Evolutionary conservation across 495 filamentous ascomycete species (phyloP).

Genomic region (Talaromyces ruber): DNA sequence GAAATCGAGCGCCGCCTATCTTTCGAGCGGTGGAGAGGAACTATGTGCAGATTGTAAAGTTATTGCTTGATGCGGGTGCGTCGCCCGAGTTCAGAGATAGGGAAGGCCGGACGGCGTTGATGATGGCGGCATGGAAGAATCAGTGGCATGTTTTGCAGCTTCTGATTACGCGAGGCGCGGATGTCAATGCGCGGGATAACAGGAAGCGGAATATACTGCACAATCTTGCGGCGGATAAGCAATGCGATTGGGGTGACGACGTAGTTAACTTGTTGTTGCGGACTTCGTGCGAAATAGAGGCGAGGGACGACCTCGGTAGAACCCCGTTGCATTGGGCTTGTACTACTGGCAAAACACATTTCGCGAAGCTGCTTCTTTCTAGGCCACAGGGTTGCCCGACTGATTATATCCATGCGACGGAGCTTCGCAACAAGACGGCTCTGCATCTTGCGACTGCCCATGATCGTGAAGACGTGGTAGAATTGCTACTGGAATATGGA

Average conservation of each 20-base stretch:
- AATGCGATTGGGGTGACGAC: slow-evolving; percentile 42
- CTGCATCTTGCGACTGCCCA: slow-evolving; percentile 52
- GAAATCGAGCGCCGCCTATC: slow-evolving; percentile 34
- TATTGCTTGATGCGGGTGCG: slow-evolving; percentile 37
- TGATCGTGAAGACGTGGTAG: slow-evolving; percentile 45
- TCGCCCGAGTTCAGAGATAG: slow-evolving; percentile 33
- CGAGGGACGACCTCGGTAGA: slow-evolving; percentile 39
- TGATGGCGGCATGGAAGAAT: slow-evolving; percentile 51
- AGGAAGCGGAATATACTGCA: slow-evolving; percentile 37
- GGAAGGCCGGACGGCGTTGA: slow-evolving; percentile 45
- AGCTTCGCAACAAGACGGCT: slow-evolving; percentile 50
- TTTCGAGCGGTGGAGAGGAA: slow-evolving; percentile 44
- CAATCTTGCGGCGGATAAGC: slow-evolving; percentile 49
- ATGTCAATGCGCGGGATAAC: slow-evolving; percentile 36
- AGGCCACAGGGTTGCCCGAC: slow-evolving; percentile 24
- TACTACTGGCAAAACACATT: slow-evolving; percentile 46
- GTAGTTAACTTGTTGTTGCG: slow-evolving; percentile 36
- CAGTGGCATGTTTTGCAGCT: slow-evolving; percentile 40
- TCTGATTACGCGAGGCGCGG: slow-evolving; percentile 40
- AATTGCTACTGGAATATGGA: slow-evolving; percentile 41
- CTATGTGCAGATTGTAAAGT: slow-evolving; percentile 33
- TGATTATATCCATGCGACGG: slow-evolving; percentile 42
- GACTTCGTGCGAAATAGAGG: slow-evolving; percentile 36
- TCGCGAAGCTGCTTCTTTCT: slow-evolving; percentile 47
- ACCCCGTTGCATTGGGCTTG: slow-evolving; percentile 58